Percentiles rank a stretch among this genome's conserved stretches.
phyloP scores from a whole-genome alignment of 1,139 yeast species.

The Sugiyamaella castrensis region DNA sequence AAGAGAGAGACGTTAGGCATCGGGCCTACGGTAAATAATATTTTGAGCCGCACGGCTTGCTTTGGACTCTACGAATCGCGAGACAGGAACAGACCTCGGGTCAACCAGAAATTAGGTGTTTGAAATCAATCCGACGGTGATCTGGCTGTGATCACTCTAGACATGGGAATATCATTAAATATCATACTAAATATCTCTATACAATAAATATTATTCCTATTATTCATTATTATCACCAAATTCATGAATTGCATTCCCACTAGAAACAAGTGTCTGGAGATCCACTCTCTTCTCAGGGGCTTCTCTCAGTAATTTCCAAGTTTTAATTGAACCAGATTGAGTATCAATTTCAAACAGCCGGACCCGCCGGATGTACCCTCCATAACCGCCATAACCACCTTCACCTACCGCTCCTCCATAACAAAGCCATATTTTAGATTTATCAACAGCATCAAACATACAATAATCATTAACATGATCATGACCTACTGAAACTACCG shows the following conservation, averaged over 20 bases:
- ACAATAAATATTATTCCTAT: too few species aligned
- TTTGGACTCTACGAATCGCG: too few species aligned
- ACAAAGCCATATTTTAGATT: constrained; percentile 70
- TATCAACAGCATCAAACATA: constrained; percentile 44
- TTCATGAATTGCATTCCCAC: constrained; percentile 35
- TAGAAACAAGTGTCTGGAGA: constrained; percentile 53
- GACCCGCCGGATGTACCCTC: constrained; percentile 74
- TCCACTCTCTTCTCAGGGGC: constrained; percentile 54
- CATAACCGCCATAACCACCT: constrained; percentile 93
- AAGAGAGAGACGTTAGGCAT: too few species aligned
- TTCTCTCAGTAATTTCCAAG: constrained; percentile 60
- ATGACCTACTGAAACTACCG: constrained; percentile 80
- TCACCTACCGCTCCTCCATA: constrained; percentile 93
- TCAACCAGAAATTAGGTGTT: too few species aligned
- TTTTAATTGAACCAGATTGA: constrained; percentile 48
- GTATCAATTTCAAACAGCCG: constrained; percentile 68
- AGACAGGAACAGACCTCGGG: too few species aligned
- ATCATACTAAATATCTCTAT: too few species aligned
- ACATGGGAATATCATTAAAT: not conserved
- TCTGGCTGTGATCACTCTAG: too few species aligned
- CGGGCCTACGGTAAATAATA: too few species aligned
- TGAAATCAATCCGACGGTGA: too few species aligned
- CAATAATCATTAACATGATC: constrained; percentile 95
- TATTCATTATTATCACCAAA: too few species aligned
- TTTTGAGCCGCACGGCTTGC: too few species aligned